These are phyloP conservation scores for Plectosphaerella cucumerina DNA, from an alignment of 2,329 filamentous ascomycete species.

Conservation along the genomic window DNA sequence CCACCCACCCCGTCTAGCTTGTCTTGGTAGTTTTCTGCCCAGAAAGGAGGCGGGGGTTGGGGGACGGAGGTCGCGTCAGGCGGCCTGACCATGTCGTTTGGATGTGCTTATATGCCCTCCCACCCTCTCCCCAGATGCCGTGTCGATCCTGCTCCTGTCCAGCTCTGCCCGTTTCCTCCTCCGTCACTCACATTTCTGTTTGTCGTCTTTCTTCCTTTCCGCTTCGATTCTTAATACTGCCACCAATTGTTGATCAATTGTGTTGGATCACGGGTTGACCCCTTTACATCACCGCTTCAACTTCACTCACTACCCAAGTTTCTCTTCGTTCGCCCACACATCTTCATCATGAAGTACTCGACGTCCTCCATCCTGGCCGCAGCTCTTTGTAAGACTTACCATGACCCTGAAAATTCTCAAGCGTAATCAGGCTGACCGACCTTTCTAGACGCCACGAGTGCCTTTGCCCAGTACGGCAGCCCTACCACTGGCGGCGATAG, in stretches of 20 bases:
- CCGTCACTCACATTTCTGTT: not conserved
- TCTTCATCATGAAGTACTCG: not conserved
- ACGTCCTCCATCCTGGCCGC: not conserved
- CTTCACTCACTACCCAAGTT: not conserved
- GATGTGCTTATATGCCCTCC: not conserved
- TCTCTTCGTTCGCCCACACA: not conserved
- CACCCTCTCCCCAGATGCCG: not conserved
- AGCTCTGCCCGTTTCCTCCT: not conserved
- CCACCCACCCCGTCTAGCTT: no score
- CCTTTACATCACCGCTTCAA: not conserved
- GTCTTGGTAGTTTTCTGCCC: no score
- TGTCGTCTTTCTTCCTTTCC: not conserved
- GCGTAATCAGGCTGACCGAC: not conserved
- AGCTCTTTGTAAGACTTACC: not conserved
- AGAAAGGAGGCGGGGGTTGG: no score
- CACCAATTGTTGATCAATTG: not conserved
- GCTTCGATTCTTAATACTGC: not conserved
- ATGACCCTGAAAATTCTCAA: not conserved
- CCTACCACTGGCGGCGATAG: not conserved
- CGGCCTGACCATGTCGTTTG: not conserved
- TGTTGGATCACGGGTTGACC: not conserved
- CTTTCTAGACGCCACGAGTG: not conserved
- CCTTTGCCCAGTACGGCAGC: not conserved
- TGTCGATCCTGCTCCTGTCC: not conserved
- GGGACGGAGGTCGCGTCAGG: no score